Base-by-base conservation (phyloP, 805 yeast genomes). In the Cyberlindnera misumaiensis region DNA sequence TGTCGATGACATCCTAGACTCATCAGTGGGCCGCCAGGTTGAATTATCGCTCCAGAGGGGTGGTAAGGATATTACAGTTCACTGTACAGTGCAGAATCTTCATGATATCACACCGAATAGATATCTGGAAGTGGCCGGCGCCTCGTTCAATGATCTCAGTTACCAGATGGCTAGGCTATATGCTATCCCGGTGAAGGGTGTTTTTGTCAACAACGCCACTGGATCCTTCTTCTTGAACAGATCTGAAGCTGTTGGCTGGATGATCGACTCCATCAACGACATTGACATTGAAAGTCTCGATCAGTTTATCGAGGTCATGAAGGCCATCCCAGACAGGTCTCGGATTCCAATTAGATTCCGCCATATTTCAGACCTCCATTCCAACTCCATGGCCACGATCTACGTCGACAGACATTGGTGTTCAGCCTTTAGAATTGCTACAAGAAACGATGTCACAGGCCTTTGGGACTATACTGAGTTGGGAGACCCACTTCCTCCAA, bases 101-200 rank as follows among this genome's bases (percentile, higher is more conserved):
- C 95, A 88, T 56, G 65, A 70, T 6, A 84, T 88, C 26, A 83
- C 96, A 0, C 97, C 97, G 24, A 75, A 73, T 52, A 69, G 88
- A 46, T 87, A 76, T 56, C 78, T 89, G 4, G 82, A 80, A 39
- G 90, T 84, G 7, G 81, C 83, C 35, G 96, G 96, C 39, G 95
- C 94, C 1, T 74, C 86, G 0, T 86, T 88, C 62, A 87, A 88
- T 55, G 80, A 84, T 38, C 62, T 89, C 47, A 82, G 94, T 36
- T 89, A 89, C 58, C 96, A 89, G 60, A 69, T 88, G 63, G 96
- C 96, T 2, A 73, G 95, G 53, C 72, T 79, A 35, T 86, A 78
- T 53, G 85, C 89, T 25, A 72, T 88, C 24, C 93, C 96, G 0
- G 93, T 83, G 2, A 72, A 66, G 47, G 97, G 97, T 29, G 95